phyloP scores from a whole-genome alignment of 2,329 filamentous ascomycete species.

The Hirsutella thompsonii region DNA sequence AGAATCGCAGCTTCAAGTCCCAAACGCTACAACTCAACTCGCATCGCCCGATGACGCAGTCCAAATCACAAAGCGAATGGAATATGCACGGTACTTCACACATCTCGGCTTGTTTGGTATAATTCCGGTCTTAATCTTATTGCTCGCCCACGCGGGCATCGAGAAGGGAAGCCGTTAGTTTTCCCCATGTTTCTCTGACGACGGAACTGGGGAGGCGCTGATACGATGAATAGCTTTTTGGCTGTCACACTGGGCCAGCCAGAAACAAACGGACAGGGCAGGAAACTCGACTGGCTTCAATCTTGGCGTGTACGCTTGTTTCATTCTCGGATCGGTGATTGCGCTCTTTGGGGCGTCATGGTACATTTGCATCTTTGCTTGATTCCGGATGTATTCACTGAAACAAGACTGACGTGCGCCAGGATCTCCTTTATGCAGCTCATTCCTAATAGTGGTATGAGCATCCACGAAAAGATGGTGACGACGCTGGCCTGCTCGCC shows the following conservation, averaged over 20 bases:
- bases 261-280: not conserved
- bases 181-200: not conserved
- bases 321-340: not conserved
- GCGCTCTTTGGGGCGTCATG: not conserved
- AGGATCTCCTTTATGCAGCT: slow-evolving; percentile 1
- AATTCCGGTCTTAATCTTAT: not conserved
- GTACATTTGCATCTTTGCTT: not conserved
- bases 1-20: not conserved
- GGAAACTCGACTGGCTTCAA: not conserved
- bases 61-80: not conserved
- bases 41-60: not conserved
- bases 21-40: not conserved
- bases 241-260: slow-evolving; percentile 1
- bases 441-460: not conserved
- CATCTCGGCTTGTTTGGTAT: not conserved
- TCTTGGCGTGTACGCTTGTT: not conserved
- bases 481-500: not conserved
- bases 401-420: not conserved
- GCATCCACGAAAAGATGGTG: slow-evolving; percentile 1
- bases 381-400: not conserved
- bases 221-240: not conserved
- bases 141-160: not conserved
- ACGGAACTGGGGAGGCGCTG: not conserved
- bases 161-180: slow-evolving; percentile 2
- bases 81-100: not conserved